Evolutionary conservation across 192 early-diverging fungal genomes (phyloP).

Genomic region (Backusella liffmaniae): DNA sequence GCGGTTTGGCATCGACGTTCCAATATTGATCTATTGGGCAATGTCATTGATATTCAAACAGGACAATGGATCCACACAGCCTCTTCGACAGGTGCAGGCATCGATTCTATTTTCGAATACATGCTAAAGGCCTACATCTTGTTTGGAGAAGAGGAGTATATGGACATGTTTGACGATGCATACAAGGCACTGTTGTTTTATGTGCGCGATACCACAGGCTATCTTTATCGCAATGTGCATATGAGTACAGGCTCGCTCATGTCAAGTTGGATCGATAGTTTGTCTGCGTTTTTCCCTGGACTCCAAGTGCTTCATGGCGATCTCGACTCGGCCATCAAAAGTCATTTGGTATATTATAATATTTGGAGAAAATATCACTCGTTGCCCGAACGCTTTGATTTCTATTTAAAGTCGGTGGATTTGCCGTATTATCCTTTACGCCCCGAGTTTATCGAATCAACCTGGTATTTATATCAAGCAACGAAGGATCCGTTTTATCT

Average conservation of each 20-base stretch:
- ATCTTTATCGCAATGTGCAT: constrained; percentile 86
- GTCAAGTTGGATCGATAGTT: constrained; percentile 81
- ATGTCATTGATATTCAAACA: constrained; percentile 70
- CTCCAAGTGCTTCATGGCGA: constrained; percentile 89
- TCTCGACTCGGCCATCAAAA: constrained; percentile 76
- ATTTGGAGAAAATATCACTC: constrained; percentile 86
- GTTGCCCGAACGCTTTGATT: constrained; percentile 88
- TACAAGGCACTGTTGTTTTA: constrained; percentile 68
- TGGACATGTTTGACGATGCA: constrained; percentile 70
- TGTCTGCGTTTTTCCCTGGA: constrained; percentile 92
- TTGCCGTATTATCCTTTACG: constrained; percentile 81
- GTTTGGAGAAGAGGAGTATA: constrained; percentile 81
- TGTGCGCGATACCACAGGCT: constrained; percentile 67
- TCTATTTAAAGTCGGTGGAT: constrained; percentile 57
- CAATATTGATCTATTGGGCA: constrained; percentile 76
- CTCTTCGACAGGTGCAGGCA: constrained; percentile 83
- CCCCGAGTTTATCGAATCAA: constrained; percentile 94
- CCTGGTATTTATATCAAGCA: constrained; percentile 89
- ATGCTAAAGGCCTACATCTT: constrained; percentile 85
- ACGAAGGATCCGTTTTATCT: constrained; percentile 91
- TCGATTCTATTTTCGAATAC: constrained; percentile 94
- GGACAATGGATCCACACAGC: constrained; percentile 72
- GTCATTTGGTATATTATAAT: constrained; percentile 81
- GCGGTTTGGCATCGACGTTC: constrained; percentile 81
- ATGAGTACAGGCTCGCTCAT: constrained; percentile 66